A percentile compares a stretch with the other conserved stretches of the same genome.
Conservation (phyloP, 352 stramenopile genomes). For the Peronosclerospora sorghi region DNA sequence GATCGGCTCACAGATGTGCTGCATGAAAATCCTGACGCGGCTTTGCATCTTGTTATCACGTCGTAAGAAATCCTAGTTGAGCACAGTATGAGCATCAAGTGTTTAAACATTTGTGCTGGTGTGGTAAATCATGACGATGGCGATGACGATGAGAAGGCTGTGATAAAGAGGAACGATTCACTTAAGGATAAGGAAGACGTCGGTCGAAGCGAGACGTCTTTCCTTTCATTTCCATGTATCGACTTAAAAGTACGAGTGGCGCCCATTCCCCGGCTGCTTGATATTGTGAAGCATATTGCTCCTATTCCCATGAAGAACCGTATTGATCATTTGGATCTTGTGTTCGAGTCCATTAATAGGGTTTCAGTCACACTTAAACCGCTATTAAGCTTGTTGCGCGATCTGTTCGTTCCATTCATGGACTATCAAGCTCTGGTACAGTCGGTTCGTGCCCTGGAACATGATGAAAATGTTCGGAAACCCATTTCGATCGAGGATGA, state of each 20-base stretch:
- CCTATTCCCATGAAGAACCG: constrained; percentile 38
- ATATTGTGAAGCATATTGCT: constrained; percentile 42
- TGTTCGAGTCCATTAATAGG: constrained; percentile 24
- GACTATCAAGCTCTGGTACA: constrained; percentile 44
- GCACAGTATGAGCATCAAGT: constrained; percentile 34
- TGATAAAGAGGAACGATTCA: constrained; percentile 14
- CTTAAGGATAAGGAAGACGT: constrained; percentile 18
- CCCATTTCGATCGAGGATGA: constrained; percentile 32
- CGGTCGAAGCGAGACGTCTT: constrained; percentile 12
- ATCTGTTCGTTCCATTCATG: constrained; percentile 45
- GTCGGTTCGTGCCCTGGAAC: constrained; percentile 33
- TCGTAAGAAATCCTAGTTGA: constrained; percentile 42
- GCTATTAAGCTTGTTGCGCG: constrained; percentile 32
- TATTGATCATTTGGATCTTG: constrained; percentile 27
- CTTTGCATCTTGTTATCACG: constrained; percentile 35
- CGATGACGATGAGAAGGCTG: constrained; percentile 3
- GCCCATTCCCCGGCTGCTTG: constrained; percentile 41
- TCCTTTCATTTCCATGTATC: constrained; percentile 32
- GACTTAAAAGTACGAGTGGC: constrained; percentile 40
- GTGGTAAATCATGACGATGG: constrained; percentile 17
- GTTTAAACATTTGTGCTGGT: constrained; percentile 31
- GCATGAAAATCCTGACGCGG: constrained; percentile 32
- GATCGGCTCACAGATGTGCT: constrained; percentile 35
- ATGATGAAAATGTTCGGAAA: constrained; percentile 29
- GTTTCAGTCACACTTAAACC: constrained; percentile 34